Evolutionary conservation across 495 filamentous ascomycete genomes (phyloP).

Genomic region (Aspergillus homomorphus): DNA sequence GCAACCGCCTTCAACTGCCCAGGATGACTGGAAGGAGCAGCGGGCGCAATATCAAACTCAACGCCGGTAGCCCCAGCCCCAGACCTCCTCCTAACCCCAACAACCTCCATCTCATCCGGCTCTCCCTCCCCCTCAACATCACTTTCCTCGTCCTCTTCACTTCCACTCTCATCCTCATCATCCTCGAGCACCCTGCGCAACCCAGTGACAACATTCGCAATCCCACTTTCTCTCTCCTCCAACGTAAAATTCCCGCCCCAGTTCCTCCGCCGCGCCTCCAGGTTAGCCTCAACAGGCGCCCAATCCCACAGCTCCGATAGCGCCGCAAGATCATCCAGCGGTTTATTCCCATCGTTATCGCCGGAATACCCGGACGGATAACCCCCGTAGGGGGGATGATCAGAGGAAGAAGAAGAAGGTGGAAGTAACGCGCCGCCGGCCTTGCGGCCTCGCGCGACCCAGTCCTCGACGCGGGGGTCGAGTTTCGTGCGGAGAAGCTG

Average conservation of each 20-base stretch:
- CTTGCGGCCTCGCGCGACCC: conserved; percentile 60
- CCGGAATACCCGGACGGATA: conserved; percentile 17
- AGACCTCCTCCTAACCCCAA: conserved; percentile 38
- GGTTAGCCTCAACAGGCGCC: conserved; percentile 50
- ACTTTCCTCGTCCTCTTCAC: conserved; percentile 29
- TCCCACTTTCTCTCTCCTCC: conserved; percentile 62
- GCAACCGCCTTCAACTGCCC: conserved; percentile 27
- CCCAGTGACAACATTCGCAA: conserved; percentile 71
- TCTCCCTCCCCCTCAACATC: conserved; percentile 47
- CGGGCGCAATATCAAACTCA: conserved; percentile 44
- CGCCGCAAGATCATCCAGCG: conserved; percentile 16
- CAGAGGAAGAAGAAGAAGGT: too few relatives aligned
- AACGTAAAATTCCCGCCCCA: conserved; percentile 65
- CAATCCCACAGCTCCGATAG: conserved; percentile 47
- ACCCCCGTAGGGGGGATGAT: too few relatives aligned
- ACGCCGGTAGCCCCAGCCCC: conserved; percentile 27
- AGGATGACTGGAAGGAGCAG: conserved; percentile 9
- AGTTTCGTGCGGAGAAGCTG: conserved; percentile 76
- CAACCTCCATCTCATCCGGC: conserved; percentile 50
- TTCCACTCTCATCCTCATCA: conserved; percentile 50
- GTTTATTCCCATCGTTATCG: not conserved
- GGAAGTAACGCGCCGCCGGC: too few relatives aligned
- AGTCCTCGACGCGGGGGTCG: conserved; percentile 69
- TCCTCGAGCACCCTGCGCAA: conserved; percentile 55
- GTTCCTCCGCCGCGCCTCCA: conserved; percentile 44